phyloP scores from a whole-genome alignment of 257 asterid genomes.

The Solanum medicagineum region DNA sequence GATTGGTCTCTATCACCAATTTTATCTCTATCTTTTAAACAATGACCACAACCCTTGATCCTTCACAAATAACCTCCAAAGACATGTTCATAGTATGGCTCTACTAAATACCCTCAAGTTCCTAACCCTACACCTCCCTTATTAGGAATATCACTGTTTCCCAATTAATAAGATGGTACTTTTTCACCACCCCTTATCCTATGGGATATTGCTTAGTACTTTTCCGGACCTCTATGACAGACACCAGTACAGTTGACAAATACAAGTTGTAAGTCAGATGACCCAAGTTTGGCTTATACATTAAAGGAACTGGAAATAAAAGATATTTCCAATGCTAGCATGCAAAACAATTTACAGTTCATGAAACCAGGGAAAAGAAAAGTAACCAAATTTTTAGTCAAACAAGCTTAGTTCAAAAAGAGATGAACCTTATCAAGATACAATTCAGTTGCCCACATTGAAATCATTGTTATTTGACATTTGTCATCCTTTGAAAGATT shows the following conservation, averaged over 20 bases:
- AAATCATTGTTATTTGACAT: conserved; percentile 96
- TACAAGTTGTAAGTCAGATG: neutral
- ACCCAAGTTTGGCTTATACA: neutral
- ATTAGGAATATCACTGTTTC: neutral
- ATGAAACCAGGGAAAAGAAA: conserved; percentile 2
- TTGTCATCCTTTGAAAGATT: conserved; percentile 78
- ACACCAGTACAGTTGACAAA: neutral
- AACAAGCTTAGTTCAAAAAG: neutral
- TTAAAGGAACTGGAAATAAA: neutral
- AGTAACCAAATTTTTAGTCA: neutral
- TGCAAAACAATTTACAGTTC: neutral
- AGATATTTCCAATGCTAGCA: neutral
- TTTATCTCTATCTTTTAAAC: neutral
- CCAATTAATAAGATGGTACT: neutral
- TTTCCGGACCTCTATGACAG: neutral
- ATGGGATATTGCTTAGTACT: neutral
- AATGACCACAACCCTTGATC: neutral
- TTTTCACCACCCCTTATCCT: neutral
- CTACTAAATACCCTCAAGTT: neutral
- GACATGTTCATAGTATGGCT: neutral
- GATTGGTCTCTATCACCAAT: neutral
- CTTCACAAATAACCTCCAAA: neutral
- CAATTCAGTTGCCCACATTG: conserved; percentile 90
- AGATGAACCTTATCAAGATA: conserved; percentile 80
- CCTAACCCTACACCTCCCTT: neutral